These are phyloP conservation scores for Centaurea solstitialis DNA, from an alignment of 129 eudicot genomes.

Conservation along the genomic window DNA sequence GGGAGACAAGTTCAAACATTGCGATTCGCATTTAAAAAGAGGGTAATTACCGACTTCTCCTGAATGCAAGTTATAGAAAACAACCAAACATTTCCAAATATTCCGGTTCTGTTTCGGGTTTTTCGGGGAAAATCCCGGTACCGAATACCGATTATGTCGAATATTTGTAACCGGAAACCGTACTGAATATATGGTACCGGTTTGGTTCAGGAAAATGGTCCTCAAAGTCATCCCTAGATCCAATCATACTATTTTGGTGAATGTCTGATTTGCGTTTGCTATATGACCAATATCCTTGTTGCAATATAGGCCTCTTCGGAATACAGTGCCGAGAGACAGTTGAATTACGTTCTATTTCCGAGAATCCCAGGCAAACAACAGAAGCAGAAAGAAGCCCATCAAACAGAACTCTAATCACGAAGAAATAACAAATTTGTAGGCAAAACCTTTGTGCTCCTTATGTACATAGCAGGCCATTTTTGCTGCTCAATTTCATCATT, in stretches of 20 bases:
- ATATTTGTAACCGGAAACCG: too few species aligned
- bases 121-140: too few species aligned
- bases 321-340: constrained; percentile 93
- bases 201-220: too few species aligned
- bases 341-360: constrained; percentile 75
- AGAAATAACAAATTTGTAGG: constrained; percentile 4
- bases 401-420: constrained; percentile 47
- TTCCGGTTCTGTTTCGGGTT: too few species aligned
- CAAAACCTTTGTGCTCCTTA: constrained; percentile 26
- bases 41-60: constrained; percentile 49
- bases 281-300: neutral
- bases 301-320: constrained; percentile 82
- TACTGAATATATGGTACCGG: too few species aligned
- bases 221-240: too few species aligned
- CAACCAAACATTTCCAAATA: neutral
- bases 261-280: neutral
- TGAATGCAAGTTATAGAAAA: neutral
- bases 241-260: too few species aligned
- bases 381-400: constrained; percentile 78
- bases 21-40: constrained; percentile 77
- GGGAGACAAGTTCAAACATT: constrained; percentile 94
- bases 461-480: constrained; percentile 53
- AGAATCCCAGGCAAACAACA: constrained; percentile 61
- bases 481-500: constrained; percentile 32
- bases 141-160: too few species aligned